These are phyloP conservation scores for Dendrobium huoshanense DNA, from an alignment of 106 monocot genomes.

Conservation along the genomic window DNA sequence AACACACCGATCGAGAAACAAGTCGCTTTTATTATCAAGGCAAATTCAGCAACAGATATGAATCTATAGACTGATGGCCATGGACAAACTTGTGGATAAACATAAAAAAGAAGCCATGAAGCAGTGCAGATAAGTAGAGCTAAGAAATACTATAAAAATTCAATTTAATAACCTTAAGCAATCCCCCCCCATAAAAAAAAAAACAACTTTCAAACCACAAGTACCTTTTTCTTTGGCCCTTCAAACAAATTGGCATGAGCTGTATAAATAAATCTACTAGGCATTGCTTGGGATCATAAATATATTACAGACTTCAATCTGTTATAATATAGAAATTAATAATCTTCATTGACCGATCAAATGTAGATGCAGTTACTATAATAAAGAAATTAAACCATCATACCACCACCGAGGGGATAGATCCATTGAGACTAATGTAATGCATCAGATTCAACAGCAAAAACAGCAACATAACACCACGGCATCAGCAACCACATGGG, in stretches of 20 bases:
- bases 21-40: too few relatives aligned
- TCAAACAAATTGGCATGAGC: not conserved
- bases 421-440: constrained; percentile 2
- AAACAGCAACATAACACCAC: constrained; percentile 1
- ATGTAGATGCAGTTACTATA: not conserved
- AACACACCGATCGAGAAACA: too few relatives aligned
- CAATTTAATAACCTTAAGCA: too few relatives aligned
- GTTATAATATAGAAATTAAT: not conserved
- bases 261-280: not conserved
- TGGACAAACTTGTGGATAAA: too few relatives aligned
- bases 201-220: not conserved
- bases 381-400: not conserved
- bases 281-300: not conserved
- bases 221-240: not conserved
- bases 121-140: not conserved
- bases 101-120: not conserved
- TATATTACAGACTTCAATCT: not conserved
- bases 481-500: constrained; percentile 2
- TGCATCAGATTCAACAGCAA: constrained; percentile 3
- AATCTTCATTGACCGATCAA: not conserved
- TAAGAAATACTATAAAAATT: not conserved
- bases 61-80: too few relatives aligned
- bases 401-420: not conserved
- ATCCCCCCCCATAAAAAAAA: not conserved
- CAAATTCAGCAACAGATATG: too few relatives aligned